A percentile compares a stretch with the other conserved stretches of the same genome.
These are phyloP conservation scores for Globisporangium barbulae DNA, from an alignment of 352 stramenopile species.

Conservation along the genomic window DNA sequence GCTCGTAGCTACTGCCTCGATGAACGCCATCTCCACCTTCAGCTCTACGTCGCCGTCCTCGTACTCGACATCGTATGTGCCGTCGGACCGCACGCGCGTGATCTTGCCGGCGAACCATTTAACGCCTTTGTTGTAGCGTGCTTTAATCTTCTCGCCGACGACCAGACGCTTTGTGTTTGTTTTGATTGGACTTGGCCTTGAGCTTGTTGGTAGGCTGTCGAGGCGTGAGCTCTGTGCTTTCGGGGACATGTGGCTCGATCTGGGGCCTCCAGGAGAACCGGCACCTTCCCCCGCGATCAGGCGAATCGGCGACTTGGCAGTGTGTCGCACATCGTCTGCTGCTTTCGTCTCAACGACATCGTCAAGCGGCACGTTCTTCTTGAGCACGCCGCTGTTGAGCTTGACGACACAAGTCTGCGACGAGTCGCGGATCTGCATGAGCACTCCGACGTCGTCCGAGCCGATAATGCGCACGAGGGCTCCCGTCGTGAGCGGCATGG, in stretches of 20 bases:
- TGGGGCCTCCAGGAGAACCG: not conserved
- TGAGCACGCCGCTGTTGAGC: conserved; percentile 54
- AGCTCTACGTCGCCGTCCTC: conserved; percentile 53
- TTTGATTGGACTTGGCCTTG: not conserved
- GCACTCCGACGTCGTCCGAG: conserved; percentile 46
- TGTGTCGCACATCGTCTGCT: conserved; percentile 28
- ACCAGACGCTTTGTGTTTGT: conserved; percentile 1
- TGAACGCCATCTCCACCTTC: conserved; percentile 26
- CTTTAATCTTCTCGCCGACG: conserved; percentile 24
- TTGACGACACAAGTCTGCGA: conserved; percentile 71
- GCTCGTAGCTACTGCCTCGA: conserved; percentile 20
- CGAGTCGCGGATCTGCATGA: conserved; percentile 60
- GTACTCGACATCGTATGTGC: conserved; percentile 65
- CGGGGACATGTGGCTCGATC: not conserved
- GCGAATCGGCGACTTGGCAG: conserved; percentile 48
- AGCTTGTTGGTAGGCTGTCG: not conserved
- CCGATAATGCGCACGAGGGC: conserved; percentile 55
- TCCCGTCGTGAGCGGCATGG: conserved; percentile 48
- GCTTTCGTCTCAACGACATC: conserved; percentile 50
- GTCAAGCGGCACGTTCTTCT: conserved; percentile 64
- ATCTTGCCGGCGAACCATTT: conserved; percentile 65
- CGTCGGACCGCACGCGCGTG: conserved; percentile 47
- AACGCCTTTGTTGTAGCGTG: conserved; percentile 32
- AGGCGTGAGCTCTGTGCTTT: conserved; percentile 12
- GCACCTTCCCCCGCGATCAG: conserved; percentile 15